Percentiles rank a stretch among this genome's conserved stretches.
These are phyloP conservation scores for Orbilia quercus DNA, from an alignment of 2,329 filamentous ascomycete species.

Conservation along the genomic window DNA sequence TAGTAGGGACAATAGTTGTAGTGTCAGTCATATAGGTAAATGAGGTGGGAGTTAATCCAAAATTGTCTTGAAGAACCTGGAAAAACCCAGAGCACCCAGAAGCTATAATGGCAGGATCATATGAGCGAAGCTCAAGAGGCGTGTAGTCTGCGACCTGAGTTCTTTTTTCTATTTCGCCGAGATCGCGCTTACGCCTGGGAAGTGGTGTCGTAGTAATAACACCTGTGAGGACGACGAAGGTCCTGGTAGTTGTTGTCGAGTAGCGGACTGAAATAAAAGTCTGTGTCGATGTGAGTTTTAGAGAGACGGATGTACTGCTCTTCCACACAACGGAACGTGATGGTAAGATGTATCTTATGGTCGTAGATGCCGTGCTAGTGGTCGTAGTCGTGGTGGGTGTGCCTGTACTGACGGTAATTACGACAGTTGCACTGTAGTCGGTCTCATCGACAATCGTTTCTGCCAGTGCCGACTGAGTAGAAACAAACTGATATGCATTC, in stretches of 20 bases:
- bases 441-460: background rate
- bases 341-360: background rate
- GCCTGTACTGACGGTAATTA: background rate
- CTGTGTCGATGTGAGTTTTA: background rate
- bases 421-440: constrained; percentile 11
- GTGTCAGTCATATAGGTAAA: constrained; percentile 19
- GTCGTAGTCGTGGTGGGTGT: constrained; percentile 18
- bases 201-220: background rate
- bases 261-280: background rate
- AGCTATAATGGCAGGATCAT: constrained; percentile 24
- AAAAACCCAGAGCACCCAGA: constrained; percentile 25
- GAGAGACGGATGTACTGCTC: background rate
- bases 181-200: background rate
- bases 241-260: background rate
- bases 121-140: constrained; percentile 5
- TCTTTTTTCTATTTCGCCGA: background rate
- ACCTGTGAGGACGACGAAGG: background rate
- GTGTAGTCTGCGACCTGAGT: constrained; percentile 16
- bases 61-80: background rate
- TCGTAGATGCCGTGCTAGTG: background rate
- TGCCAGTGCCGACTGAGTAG: constrained; percentile 5
- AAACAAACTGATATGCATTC: background rate
- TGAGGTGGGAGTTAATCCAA: constrained; percentile 9
- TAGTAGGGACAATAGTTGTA: constrained; percentile 3
- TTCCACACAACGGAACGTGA: background rate